phyloP scores from a whole-genome alignment of 1,284 basidiomycete species.

The Trametes versicolor region DNA sequence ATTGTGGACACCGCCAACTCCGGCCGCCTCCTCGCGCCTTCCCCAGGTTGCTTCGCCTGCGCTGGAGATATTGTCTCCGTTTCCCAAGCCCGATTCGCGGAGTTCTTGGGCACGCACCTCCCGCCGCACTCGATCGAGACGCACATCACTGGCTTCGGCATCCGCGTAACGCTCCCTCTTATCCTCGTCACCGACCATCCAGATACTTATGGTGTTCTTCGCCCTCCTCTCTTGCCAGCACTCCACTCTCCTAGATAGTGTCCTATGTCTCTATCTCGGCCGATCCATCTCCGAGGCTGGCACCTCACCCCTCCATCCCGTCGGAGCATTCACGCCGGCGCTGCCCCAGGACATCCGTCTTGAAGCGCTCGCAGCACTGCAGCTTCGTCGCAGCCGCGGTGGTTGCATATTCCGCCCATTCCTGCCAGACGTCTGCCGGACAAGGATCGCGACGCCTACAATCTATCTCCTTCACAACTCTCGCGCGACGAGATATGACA shows the following conservation, averaged over 20 bases:
- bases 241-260: background rate
- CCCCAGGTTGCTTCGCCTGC: background rate
- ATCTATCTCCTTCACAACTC: background rate
- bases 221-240: background rate
- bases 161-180: conserved; percentile 2
- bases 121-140: background rate
- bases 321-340: background rate
- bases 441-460: background rate
- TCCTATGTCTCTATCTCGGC: background rate
- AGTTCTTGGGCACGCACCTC: background rate
- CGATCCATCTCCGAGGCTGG: too few species aligned
- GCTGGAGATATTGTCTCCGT: background rate
- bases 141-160: background rate
- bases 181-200: background rate
- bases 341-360: background rate
- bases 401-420: background rate
- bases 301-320: background rate
- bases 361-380: background rate
- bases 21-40: background rate
- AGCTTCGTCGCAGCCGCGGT: background rate
- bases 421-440: background rate
- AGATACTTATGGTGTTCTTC: background rate
- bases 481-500: background rate
- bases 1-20: background rate
- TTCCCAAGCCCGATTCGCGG: background rate